A percentile compares a stretch with the other conserved stretches of the same genome.
Evolutionary conservation across 495 filamentous ascomycete species (phyloP).

Genomic region (Pseudomonodictys pantanalensis): DNA sequence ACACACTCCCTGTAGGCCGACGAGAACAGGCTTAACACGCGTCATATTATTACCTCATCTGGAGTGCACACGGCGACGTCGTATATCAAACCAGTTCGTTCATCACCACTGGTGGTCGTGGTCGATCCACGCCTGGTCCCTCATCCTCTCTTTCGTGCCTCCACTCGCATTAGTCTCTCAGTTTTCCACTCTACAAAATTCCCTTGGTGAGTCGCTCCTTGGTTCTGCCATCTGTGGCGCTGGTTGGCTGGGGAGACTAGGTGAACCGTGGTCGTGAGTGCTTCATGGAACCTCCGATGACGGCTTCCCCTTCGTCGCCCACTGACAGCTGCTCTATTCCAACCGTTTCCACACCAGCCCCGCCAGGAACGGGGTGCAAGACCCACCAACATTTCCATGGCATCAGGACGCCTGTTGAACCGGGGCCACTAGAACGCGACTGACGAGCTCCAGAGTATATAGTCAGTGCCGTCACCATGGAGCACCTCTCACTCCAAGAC

Average conservation of each 20-base stretch:
- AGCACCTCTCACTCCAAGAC: constrained; percentile 21
- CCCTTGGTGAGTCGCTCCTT: no score
- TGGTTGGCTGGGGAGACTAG: no score
- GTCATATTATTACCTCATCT: neutral
- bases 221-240: no score
- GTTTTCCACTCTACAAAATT: neutral
- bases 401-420: neutral
- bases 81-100: no score
- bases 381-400: neutral
- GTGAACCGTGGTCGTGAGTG: neutral
- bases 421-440: neutral
- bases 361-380: neutral
- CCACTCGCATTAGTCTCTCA: neutral
- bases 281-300: neutral
- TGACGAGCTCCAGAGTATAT: neutral
- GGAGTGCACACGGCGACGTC: neutral
- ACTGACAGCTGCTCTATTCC: no score
- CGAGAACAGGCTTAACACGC: constrained; percentile 17
- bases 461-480: constrained; percentile 3
- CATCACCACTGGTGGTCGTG: no score
- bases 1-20: constrained; percentile 19
- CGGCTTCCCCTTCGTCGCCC: no score
- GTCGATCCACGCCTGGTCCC: neutral
- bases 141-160: neutral
- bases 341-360: neutral